Evolutionary conservation across 208 protist genomes (phyloP).

Genomic region (Vickermania ingenoplastis): DNA sequence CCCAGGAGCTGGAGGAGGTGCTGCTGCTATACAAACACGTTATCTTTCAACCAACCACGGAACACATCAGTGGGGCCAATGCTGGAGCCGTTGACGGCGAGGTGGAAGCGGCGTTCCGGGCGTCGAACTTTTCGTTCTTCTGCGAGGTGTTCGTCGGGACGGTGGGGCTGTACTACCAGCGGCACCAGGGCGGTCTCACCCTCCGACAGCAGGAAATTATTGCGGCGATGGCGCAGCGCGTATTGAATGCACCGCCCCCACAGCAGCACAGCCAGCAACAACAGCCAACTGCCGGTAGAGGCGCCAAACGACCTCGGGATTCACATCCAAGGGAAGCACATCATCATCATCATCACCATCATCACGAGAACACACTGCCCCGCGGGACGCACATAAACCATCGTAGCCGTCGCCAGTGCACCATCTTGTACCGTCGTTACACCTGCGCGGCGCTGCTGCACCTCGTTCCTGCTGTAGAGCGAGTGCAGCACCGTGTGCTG

Average conservation of each 20-base stretch:
- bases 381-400: too few relatives aligned
- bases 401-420: too few relatives aligned
- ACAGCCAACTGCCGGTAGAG: too few relatives aligned
- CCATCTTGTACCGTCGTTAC: too few relatives aligned
- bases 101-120: neutral
- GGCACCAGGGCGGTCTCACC: neutral
- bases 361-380: too few relatives aligned
- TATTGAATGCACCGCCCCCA: neutral
- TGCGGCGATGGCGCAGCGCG: neutral
- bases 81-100: neutral
- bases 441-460: constrained; percentile 9
- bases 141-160: neutral
- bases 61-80: neutral
- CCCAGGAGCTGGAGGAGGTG: neutral
- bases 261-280: neutral
- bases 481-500: constrained; percentile 22
- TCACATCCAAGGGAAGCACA: neutral
- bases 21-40: neutral
- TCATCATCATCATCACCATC: neutral
- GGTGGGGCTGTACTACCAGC: neutral
- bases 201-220: constrained; percentile 1
- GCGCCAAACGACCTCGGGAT: neutral
- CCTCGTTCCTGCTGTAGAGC: constrained; percentile 2
- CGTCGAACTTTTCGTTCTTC: neutral
- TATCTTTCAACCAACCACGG: neutral